phyloP scores from a whole-genome alignment of 1,284 basidiomycete genomes.

The Boletus semigastroideus region DNA sequence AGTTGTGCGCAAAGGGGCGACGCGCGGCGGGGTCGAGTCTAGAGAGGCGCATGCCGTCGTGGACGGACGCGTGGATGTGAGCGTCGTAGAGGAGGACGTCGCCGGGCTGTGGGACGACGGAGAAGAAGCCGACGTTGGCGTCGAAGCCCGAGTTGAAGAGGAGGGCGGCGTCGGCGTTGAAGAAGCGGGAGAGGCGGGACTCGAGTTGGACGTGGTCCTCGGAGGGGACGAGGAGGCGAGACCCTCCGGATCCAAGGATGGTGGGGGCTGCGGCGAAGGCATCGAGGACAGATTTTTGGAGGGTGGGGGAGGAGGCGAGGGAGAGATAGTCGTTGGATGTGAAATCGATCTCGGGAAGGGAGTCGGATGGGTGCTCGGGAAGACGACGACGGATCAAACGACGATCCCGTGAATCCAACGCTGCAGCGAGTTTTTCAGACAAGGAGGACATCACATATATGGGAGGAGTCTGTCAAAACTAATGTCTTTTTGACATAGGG shows the following conservation, averaged over 20 bases:
- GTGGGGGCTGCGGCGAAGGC: constrained; percentile 53
- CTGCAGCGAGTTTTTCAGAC: constrained; percentile 41
- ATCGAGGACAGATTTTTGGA: constrained; percentile 59
- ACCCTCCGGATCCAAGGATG: constrained; percentile 89
- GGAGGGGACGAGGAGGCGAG: constrained; percentile 85
- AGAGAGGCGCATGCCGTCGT: constrained; percentile 83
- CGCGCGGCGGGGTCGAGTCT: constrained; percentile 44
- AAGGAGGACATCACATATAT: too few relatives aligned
- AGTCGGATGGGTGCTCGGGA: constrained; percentile 34
- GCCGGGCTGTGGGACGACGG: constrained; percentile 74
- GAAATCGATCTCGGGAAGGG: constrained; percentile 60
- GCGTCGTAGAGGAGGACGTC: constrained; percentile 89
- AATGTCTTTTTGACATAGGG: too few relatives aligned
- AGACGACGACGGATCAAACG: constrained; percentile 63
- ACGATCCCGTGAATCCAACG: constrained; percentile 61
- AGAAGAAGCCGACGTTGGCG: constrained; percentile 90
- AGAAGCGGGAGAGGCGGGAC: constrained; percentile 62
- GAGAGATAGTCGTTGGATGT: constrained; percentile 95
- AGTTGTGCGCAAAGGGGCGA: constrained; percentile 75
- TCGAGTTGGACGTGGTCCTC: constrained; percentile 70
- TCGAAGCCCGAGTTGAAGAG: constrained; percentile 96
- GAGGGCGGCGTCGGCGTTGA: constrained; percentile 66
- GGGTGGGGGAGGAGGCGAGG: constrained; percentile 58
- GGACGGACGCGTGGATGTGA: constrained; percentile 89
- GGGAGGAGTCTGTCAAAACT: too few relatives aligned